Percentiles rank a stretch among this genome's conserved stretches.
phyloP scores from a whole-genome alignment of 345 rosid genomes.

The Syzygium grande region DNA sequence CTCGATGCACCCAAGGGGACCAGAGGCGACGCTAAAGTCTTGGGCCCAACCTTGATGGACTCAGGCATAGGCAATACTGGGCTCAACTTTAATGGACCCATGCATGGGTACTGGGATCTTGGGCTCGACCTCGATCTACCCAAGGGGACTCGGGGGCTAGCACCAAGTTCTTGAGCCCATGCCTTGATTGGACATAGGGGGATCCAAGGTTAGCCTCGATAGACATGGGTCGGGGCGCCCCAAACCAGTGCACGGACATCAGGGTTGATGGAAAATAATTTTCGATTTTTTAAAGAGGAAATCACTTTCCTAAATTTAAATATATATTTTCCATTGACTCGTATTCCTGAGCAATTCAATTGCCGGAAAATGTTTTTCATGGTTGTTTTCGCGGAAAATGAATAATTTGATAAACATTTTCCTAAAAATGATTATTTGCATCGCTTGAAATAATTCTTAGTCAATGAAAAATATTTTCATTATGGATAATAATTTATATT shows the following conservation, averaged over 20 bases:
- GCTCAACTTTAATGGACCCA: not conserved
- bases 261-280: no score
- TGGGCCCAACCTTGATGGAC: not conserved
- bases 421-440: no score
- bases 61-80: accelerated
- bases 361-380: not conserved
- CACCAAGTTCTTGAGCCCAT: not conserved
- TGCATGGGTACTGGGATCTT: not conserved
- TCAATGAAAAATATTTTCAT: no score
- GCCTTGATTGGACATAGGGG: not conserved
- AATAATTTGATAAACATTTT: no score
- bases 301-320: no score
- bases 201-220: not conserved
- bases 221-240: not conserved
- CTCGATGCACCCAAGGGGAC: not conserved
- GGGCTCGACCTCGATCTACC: not conserved
- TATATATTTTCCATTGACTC: not conserved
- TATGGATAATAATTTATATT: no score
- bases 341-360: no score
- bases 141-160: not conserved
- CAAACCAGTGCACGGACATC: not conserved
- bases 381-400: no score
- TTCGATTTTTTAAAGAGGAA: no score
- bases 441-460: no score
- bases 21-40: not conserved